Percentiles rank a stretch among this genome's conserved stretches.
Conservation (phyloP, 331 rosid genomes). For the Quercus lobata region DNA sequence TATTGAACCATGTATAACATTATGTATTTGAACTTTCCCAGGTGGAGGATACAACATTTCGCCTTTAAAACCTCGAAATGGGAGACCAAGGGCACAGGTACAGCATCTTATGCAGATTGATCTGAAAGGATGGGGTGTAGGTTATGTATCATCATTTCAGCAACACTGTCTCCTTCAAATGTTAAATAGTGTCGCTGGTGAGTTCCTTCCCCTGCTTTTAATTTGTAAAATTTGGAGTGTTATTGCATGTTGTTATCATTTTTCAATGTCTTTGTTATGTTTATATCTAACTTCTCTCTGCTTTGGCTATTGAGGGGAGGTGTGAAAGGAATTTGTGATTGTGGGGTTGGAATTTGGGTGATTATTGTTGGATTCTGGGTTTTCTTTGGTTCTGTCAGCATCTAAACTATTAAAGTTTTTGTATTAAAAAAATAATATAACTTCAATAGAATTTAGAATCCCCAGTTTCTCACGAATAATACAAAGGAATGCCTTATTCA, state of each 20-base stretch:
- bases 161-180: conserved; percentile 97
- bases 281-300: background rate
- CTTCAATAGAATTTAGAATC: no score
- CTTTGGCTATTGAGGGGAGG: background rate
- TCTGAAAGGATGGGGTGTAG: conserved; percentile 97
- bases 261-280: background rate
- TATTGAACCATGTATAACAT: background rate
- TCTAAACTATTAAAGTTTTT: background rate
- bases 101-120: conserved; percentile 99
- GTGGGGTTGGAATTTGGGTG: background rate
- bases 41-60: conserved; percentile 97
- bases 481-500: no score
- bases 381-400: background rate
- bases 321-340: background rate
- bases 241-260: background rate
- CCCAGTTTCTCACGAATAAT: no score
- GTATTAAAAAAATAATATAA: no score
- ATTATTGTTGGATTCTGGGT: background rate
- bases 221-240: background rate
- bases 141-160: conserved; percentile 90
- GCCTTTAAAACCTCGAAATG: conserved; percentile 87
- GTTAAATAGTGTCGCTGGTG: conserved; percentile 97
- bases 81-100: conserved; percentile 95
- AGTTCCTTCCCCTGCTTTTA: conserved; percentile 24
- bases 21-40: conserved; percentile 28